phyloP scores from a whole-genome alignment of 768 basidiomycete species.

The Suillus subluteus region DNA sequence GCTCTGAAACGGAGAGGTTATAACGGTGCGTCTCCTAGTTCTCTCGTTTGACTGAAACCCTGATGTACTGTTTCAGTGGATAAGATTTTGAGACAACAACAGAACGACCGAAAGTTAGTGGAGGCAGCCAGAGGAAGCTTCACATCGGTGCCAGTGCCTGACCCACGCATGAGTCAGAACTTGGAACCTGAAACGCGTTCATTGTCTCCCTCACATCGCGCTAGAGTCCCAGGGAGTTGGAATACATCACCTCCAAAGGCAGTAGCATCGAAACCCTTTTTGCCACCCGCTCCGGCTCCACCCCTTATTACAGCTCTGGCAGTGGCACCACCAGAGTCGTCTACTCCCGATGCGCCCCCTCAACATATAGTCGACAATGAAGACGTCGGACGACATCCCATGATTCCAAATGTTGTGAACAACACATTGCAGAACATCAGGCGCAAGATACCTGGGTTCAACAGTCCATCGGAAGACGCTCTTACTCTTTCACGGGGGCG shows the following conservation, averaged over 20 bases:
- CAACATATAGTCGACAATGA: slow-evolving; percentile 13
- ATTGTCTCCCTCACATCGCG: slow-evolving; percentile 24
- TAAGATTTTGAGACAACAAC: slow-evolving; percentile 85
- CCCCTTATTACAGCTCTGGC: slow-evolving; percentile 14
- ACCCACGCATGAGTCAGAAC: slow-evolving; percentile 14
- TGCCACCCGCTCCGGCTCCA: slow-evolving; percentile 13
- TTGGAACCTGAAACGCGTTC: slow-evolving; percentile 15
- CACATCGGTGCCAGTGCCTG: slow-evolving; percentile 23
- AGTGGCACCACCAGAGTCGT: slow-evolving; percentile 10
- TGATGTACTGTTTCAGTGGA: slow-evolving; percentile 59
- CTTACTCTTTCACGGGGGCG: background rate
- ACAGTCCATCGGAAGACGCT: slow-evolving; percentile 14
- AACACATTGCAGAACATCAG: slow-evolving; percentile 30
- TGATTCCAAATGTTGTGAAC: slow-evolving; percentile 12
- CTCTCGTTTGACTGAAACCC: slow-evolving; percentile 4
- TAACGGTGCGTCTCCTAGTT: slow-evolving; percentile 56
- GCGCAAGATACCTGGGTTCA: slow-evolving; percentile 28
- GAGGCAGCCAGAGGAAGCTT: slow-evolving; percentile 44
- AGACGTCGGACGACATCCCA: slow-evolving; percentile 4
- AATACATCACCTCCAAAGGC: slow-evolving; percentile 11
- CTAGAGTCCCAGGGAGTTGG: slow-evolving; percentile 29
- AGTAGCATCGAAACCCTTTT: background rate
- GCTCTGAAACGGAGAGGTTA: slow-evolving; percentile 84
- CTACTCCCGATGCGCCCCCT: background rate
- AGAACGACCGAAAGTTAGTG: slow-evolving; percentile 61